Evolutionary conservation across 306 rosid genomes (phyloP).

Genomic region (Cucumis melo): DNA sequence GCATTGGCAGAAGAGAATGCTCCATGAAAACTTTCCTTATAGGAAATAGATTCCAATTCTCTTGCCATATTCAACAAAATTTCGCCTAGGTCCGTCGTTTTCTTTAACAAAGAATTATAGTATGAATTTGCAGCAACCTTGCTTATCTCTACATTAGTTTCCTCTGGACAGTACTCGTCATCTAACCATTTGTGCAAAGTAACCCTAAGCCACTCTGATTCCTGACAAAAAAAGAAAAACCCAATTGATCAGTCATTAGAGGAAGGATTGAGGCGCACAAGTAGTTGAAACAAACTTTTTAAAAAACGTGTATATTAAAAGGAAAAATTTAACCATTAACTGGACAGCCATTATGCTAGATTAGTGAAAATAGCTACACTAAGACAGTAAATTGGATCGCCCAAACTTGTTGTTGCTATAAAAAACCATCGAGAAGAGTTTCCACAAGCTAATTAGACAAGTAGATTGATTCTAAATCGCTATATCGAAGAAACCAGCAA

Average conservation of each 20-base stretch:
- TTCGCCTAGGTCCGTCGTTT: conserved; percentile 58
- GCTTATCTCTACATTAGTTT: conserved; percentile 81
- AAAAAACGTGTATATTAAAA: neutral
- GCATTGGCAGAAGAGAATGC: conserved; percentile 95
- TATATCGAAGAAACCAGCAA: neutral
- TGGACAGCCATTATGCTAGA: neutral
- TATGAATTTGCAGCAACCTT: conserved; percentile 68
- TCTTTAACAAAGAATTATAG: conserved; percentile 46
- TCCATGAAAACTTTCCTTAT: conserved; percentile 91
- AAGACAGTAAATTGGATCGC: neutral
- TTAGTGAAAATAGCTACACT: neutral
- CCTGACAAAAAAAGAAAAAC: conserved; percentile 31
- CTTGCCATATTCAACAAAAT: conserved; percentile 68
- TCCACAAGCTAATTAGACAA: neutral
- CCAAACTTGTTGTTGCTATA: neutral
- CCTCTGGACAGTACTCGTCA: conserved; percentile 91
- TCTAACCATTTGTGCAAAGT: conserved; percentile 82
- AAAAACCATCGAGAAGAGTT: neutral
- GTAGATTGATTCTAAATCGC: neutral
- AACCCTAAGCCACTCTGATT: conserved; percentile 88
- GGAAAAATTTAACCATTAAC: neutral
- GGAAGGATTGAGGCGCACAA: neutral
- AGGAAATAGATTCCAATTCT: conserved; percentile 57
- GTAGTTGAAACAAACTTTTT: too few species aligned
- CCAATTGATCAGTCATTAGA: neutral